Conservation (phyloP, 805 yeast genomes). For the Kodamaea fukazawae region DNA sequence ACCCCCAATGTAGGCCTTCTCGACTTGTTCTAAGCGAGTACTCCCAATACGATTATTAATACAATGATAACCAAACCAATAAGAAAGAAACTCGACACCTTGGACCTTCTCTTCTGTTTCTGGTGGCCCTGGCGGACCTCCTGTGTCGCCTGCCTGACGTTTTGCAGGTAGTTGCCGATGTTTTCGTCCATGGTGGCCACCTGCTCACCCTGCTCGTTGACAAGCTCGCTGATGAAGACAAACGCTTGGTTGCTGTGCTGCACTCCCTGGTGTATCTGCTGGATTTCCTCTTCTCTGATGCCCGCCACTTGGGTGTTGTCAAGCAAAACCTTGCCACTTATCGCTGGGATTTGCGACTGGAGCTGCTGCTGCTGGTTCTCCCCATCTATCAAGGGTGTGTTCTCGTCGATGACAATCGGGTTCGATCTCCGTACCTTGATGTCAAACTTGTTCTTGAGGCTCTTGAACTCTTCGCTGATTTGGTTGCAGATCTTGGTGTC, state of each 20-base stretch:
- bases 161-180: conserved; percentile 57
- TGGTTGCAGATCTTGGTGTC: too few relatives aligned
- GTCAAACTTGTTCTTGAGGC: too few relatives aligned
- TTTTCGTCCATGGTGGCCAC: conserved; percentile 83
- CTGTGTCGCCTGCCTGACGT: conserved; percentile 65
- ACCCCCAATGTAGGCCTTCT: too few relatives aligned
- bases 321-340: conserved; percentile 44
- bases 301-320: conserved; percentile 63
- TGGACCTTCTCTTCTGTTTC: conserved; percentile 64
- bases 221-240: conserved; percentile 56
- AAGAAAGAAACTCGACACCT: conserved; percentile 39
- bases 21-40: conserved; percentile 33
- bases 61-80: conserved; percentile 56
- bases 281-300: conserved; percentile 72
- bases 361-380: conserved; percentile 29
- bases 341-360: conserved; percentile 29
- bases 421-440: too few relatives aligned
- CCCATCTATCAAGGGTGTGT: conserved; percentile 38
- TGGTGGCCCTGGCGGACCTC: conserved; percentile 76
- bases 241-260: conserved; percentile 71
- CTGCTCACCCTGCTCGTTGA: conserved; percentile 80
- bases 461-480: too few relatives aligned
- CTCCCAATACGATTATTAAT: conserved; percentile 55
- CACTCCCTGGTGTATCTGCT: conserved; percentile 72
- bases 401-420: conserved; percentile 21